Evolutionary conservation across 306 rosid genomes (phyloP).

Genomic region (Casuarina cunninghamiana): DNA sequence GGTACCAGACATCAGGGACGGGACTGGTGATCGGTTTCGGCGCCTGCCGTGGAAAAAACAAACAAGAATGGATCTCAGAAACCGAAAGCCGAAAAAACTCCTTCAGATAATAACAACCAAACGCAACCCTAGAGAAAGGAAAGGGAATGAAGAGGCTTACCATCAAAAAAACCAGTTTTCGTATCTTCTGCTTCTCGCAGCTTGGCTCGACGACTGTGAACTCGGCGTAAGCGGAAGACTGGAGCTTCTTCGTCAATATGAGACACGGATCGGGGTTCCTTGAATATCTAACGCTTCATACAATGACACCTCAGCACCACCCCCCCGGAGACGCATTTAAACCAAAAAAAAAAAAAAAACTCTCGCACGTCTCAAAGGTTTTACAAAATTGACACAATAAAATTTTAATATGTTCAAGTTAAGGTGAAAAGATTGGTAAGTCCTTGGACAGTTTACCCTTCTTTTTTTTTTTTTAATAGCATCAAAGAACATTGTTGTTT

Average conservation of each 20-base stretch:
- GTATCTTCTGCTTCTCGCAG: neutral
- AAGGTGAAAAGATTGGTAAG: too few species aligned
- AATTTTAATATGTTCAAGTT: too few species aligned
- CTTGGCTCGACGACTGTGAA: neutral
- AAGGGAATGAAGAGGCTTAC: neutral
- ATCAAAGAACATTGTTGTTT: too few species aligned
- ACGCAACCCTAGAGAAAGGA: neutral
- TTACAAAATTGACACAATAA: too few species aligned
- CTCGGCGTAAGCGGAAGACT: neutral
- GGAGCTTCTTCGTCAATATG: neutral
- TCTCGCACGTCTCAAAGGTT: too few species aligned
- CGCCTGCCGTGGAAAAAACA: slow-evolving; percentile 42
- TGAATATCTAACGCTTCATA: neutral
- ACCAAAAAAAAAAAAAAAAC: too few species aligned
- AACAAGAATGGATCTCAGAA: neutral
- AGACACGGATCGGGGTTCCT: neutral
- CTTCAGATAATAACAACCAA: neutral
- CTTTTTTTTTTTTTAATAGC: too few species aligned
- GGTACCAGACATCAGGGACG: slow-evolving; percentile 78
- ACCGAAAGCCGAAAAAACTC: neutral
- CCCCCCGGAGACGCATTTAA: too few species aligned
- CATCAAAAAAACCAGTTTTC: neutral
- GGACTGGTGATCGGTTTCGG: slow-evolving; percentile 89
- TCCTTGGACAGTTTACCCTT: too few species aligned
- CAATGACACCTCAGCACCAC: neutral